phyloP scores from a whole-genome alignment of 2,329 filamentous ascomycete species.

The Pseudocercospora fuligena region DNA sequence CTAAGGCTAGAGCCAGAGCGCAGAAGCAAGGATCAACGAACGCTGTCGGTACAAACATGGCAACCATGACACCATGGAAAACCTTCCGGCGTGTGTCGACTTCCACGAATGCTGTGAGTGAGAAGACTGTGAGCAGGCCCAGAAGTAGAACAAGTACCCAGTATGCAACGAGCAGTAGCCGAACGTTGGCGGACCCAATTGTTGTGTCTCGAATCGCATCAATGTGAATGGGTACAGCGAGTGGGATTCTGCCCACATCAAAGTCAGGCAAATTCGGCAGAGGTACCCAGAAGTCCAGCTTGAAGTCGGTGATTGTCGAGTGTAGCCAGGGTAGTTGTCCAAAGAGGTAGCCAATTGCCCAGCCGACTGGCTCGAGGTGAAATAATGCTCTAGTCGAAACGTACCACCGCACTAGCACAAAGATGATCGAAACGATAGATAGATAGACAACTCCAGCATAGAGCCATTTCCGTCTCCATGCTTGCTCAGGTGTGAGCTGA shows the following conservation, averaged over 20 bases:
- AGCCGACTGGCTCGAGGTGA: slow-evolving; percentile 82
- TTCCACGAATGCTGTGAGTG: slow-evolving; percentile 81
- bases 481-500: slow-evolving; percentile 78
- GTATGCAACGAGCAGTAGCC: slow-evolving; percentile 77
- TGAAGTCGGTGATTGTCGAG: slow-evolving; percentile 69
- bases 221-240: slow-evolving; percentile 56
- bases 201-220: slow-evolving; percentile 61
- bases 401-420: slow-evolving; percentile 73
- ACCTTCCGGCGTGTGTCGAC: slow-evolving; percentile 96
- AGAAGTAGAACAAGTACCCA: slow-evolving; percentile 70
- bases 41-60: slow-evolving; percentile 86
- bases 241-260: slow-evolving; percentile 12
- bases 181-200: slow-evolving; percentile 78
- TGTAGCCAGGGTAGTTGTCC: slow-evolving; percentile 76
- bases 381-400: slow-evolving; percentile 70
- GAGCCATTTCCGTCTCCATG: slow-evolving; percentile 75
- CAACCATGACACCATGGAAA: slow-evolving; percentile 98
- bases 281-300: slow-evolving; percentile 75
- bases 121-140: slow-evolving; percentile 75
- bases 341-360: slow-evolving; percentile 88
- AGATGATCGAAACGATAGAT: slow-evolving; percentile 67
- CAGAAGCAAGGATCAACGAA: slow-evolving; percentile 86
- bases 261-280: slow-evolving; percentile 59
- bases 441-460: slow-evolving; percentile 82
- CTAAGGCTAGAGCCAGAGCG: slow-evolving; percentile 76